A percentile compares a stretch with the other conserved stretches of the same genome.
These are phyloP conservation scores for Erucastrum elatum DNA, from an alignment of 345 rosid genomes.

Conservation along the genomic window DNA sequence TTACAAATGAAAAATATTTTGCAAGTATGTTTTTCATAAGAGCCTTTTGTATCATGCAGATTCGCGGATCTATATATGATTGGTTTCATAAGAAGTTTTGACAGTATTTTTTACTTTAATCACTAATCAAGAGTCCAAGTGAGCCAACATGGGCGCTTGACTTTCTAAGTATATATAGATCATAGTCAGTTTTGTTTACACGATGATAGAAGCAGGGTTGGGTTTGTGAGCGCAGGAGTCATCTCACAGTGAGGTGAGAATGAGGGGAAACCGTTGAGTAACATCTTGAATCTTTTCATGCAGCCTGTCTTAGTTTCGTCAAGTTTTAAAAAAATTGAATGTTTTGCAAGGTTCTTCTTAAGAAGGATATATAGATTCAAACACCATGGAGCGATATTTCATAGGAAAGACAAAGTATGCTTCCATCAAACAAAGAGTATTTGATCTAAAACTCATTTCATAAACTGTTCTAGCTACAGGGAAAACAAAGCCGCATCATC, in stretches of 20 bases:
- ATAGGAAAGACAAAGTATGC: not conserved
- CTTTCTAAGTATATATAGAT: too few species aligned
- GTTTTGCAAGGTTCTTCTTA: not conserved
- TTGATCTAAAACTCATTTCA: conserved; percentile 24
- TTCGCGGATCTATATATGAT: not conserved
- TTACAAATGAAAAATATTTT: not conserved
- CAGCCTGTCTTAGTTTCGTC: not conserved
- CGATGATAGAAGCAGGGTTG: too few species aligned
- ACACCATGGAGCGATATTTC: conserved; percentile 1
- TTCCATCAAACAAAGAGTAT: conserved; percentile 2
- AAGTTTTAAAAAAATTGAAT: not conserved
- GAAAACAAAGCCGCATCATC: conserved; percentile 3
- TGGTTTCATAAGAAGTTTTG: not conserved
- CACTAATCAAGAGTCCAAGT: too few species aligned
- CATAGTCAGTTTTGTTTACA: too few species aligned
- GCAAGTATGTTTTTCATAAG: not conserved
- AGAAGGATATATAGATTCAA: not conserved
- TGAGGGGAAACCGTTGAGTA: too few species aligned
- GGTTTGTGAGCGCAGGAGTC: too few species aligned
- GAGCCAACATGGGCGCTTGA: too few species aligned
- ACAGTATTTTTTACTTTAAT: too few species aligned
- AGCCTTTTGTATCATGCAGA: not conserved
- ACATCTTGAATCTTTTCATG: not conserved
- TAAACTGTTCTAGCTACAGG: not conserved
- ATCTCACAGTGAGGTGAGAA: too few species aligned